These are phyloP conservation scores for Clavispora fructus DNA, from an alignment of 805 yeast genomes.

Conservation along the genomic window DNA sequence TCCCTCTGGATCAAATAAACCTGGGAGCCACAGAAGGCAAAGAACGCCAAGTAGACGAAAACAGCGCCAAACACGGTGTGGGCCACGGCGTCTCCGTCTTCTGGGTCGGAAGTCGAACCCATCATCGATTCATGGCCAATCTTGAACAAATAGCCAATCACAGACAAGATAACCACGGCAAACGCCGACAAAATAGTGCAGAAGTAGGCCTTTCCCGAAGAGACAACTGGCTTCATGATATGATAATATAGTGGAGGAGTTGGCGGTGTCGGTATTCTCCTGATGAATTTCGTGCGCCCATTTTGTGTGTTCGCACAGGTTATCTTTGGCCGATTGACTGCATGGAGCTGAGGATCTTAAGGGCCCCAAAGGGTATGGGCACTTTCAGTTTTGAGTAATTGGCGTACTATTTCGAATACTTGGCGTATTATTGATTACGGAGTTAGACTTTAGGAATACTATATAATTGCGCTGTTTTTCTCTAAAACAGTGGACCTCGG, in stretches of 20 bases:
- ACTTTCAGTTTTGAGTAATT: no score
- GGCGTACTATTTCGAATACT: no score
- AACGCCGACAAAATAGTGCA: slow-evolving; percentile 91
- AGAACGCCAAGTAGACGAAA: slow-evolving; percentile 70
- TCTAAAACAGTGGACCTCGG: background rate
- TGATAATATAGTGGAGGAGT: background rate
- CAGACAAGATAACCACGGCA: slow-evolving; percentile 81
- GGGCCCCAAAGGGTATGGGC: no score
- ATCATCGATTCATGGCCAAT: slow-evolving; percentile 84
- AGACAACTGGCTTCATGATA: slow-evolving; percentile 40
- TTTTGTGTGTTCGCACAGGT: background rate
- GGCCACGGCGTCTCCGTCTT: slow-evolving; percentile 91
- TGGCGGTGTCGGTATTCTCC: background rate
- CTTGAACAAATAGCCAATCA: slow-evolving; percentile 77
- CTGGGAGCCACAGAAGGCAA: slow-evolving; percentile 88
- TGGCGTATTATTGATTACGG: no score
- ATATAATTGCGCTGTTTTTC: no score
- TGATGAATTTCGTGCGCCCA: background rate
- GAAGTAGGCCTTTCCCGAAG: slow-evolving; percentile 84
- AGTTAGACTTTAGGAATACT: no score
- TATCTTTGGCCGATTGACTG: background rate
- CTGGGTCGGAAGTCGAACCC: slow-evolving; percentile 88
- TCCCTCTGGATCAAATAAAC: slow-evolving; percentile 59
- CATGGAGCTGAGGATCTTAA: background rate
- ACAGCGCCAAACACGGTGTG: slow-evolving; percentile 88